Base-by-base conservation (phyloP, 208 protist genomes). In the Acanthamoeba royreba region DNA sequence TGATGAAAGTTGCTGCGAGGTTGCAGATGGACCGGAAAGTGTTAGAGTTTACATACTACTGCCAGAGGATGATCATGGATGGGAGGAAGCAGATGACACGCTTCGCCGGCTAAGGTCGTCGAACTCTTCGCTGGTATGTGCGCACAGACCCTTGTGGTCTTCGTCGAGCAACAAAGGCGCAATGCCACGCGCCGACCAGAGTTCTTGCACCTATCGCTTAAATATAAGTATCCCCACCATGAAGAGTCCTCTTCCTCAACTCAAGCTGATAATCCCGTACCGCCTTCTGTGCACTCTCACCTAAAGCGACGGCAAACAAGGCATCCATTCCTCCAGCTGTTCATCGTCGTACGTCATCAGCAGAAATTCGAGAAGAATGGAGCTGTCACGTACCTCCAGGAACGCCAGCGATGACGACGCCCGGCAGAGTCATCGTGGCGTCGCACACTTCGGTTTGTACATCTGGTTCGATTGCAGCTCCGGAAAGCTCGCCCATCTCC, bases 341-440 rank as follows among this genome's bases (percentile, higher is more conserved):
- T 28, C 11, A 25, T 17, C 55, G 55, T 28, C 25, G 11, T 81
- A 42, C 38, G 13, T 81, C 69, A 13, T 42, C 11, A 42, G 4
- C 13, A 81, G 28, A 7, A 61, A 61, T 28, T 28, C 52, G 25
- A 61, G 52, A 61, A 81, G 31, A 11, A 81, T n/a, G 42, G 42
- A 8, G 8, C 19, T 11, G 25, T 7, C 33, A 43, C 25, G 43
- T 4, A 86, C 77, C 98, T 25, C 98, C 98, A 38, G 98, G 98
- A 91, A 98, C 98, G 55, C 98, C 98, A 17, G 98, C 98, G 13
- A 97, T 96, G 85, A 99, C 97, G 35, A 99, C 98, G 79, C 98
- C 98, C 9, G 97, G 96, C 94, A 99, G 94, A 8, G 63, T 95
- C 13, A 96, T 95, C 19, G 98, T 99, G 55, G 94, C 97, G 91